Base-by-base conservation (phyloP, 352 stramenopile species). In the Pythium phragmitis region DNA sequence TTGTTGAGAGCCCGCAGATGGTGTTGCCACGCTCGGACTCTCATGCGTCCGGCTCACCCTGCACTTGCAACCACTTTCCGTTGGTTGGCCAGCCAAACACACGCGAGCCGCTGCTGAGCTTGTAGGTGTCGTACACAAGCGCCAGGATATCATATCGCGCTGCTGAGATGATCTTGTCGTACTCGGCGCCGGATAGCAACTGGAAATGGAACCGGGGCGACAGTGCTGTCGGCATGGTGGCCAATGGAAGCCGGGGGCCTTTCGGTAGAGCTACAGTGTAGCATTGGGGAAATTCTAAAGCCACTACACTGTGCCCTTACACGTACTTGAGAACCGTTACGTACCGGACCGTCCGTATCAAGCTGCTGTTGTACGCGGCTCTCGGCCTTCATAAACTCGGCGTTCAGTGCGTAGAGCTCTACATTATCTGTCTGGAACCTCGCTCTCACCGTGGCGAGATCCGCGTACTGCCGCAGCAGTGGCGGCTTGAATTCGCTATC, bases 301-400 rank as follows among this genome's bases (percentile, higher is more conserved):
- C 21, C 21, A 21, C 21, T 21, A 21, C 21, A 21, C 21, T 21
- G 21, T 21, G 1, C 21, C 21, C 21, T 21, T 21, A 21, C 21
- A 21, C 21, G 21, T 21, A 21, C 21, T 21, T 21, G 21, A 21
- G 21, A 21, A 21, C 21, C 21, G 21, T 21, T 21, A 42, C 60
- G 16, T 33, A 77, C 49, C 68, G 76, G 72, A 14, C 63, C 50
- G 2, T 75, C 74, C 14, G 71, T 60, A 55, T 86, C 77, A 9
- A 88, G 46, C n/a, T 88, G 63, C 57, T 88, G 81, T 16, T 81
- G 73, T 42, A 88, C 67, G 36, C 79, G 77, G 51, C 72, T 77
- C 57, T 88, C 72, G 16, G 72, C 47, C 64, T 86, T 86, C 74
- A 87, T 88, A 51, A 17, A 52, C 26, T 52, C 26, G 28, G 41